Evolutionary conservation across 2,329 filamentous ascomycete species (phyloP), one percentile per base, ranked within the genome.

Genomic region (Diaporthe sp.): DNA sequence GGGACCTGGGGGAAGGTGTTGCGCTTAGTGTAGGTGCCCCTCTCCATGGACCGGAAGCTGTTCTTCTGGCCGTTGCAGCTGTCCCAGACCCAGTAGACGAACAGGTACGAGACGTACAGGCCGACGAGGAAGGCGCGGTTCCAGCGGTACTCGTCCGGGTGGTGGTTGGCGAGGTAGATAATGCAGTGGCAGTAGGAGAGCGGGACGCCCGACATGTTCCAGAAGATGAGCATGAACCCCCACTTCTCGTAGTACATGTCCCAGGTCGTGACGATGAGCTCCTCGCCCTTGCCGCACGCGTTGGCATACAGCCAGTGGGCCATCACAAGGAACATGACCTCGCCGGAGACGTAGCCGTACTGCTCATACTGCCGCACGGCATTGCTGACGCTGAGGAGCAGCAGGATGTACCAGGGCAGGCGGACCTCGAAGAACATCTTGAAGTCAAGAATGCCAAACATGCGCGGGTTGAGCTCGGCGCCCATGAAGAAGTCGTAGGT

Each of bases 401-500:
- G 91, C 63, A 96, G 88, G 75, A 95, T 95, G 84, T 91, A 96
- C 94, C 94, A 97, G n/a, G 94, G 94, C 71, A 97, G 87, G 76
- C 94, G 92, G 76, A 97, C 94, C 83, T 96, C 94, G 79, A 94
- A 94, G 86, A 97, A 96, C 94, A 97, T 97, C 86, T 97, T 97
- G 86, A 97, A 94, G 84, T 97, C 94, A 68, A 97, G 85, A 78
- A 94, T 92, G 72, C 92, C 93, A 82, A 97, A 96, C 88, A 98
- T 90, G 78, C 94, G 90, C 6, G 94, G 94, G 85, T 97, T 97
- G 72, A 97, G 88, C 85, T 97, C 94, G 17, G 94, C 93, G 71
- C 94, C 94, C 91, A 97, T 95, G 87, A 97, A 97, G 84, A 97
- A 97, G 85, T 97, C 94, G 83, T 97, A 96, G 79, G 97, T 85